A percentile compares a stretch with the other conserved stretches of the same genome.
Conservation (phyloP, 805 yeast genomes). For the Metschnikowia shivogae region DNA sequence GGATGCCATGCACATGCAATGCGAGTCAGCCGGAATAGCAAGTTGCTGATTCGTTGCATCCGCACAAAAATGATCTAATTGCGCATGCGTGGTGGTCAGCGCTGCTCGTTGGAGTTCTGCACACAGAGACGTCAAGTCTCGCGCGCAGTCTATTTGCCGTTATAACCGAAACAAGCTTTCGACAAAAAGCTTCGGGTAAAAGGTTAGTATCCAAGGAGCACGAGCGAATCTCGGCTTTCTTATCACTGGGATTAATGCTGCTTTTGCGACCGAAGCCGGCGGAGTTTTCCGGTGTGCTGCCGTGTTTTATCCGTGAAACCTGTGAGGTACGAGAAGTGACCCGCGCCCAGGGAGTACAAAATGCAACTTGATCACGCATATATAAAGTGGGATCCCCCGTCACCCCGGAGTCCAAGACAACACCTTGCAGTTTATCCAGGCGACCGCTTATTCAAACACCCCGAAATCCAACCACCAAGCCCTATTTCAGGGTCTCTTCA, state of each 20-base stretch:
- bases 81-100: not conserved
- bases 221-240: no score
- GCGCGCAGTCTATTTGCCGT: not conserved
- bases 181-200: not conserved
- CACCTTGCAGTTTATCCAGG: no score
- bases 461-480: no score
- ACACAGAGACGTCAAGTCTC: not conserved
- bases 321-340: not conserved
- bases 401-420: not conserved
- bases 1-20: not conserved
- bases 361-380: not conserved
- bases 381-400: not conserved
- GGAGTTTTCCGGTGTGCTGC: no score
- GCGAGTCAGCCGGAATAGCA: not conserved
- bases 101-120: not conserved
- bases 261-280: no score
- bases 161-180: not conserved
- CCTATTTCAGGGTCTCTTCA: no score
- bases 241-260: no score
- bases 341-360: not conserved
- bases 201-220: no score
- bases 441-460: no score
- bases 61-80: not conserved
- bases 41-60: not conserved
- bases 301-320: no score